Evolutionary conservation across 2,329 filamentous ascomycete species (phyloP), one percentile per base, ranked within the genome.

Genomic region (Metarhizium anisopliae): DNA sequence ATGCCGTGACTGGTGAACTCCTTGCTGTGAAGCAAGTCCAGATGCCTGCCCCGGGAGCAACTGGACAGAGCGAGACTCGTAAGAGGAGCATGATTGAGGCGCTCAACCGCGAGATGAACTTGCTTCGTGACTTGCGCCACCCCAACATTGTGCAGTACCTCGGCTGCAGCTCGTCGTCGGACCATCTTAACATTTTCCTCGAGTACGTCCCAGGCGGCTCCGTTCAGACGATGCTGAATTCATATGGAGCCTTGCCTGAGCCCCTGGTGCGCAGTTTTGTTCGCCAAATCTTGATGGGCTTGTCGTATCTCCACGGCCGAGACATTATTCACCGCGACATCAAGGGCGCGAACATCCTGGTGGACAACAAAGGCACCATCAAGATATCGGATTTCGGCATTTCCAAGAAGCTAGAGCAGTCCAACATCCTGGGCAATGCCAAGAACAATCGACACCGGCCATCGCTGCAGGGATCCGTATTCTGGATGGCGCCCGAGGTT

Each of bases 361-460:
- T 99, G 56, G 94, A 99, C 76, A 97, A 97, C 78, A 96, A 97
- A 74, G 94, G 94, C 57, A 93, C 90, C 7, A 95, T 99, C 74
- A 99, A 99, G 75, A 99, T 99, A 62, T 97, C 93, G 8, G 94
- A 99, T 77, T 99, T 99, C 64, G 94, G 94, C 68, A 97, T 99
- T 68, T 95, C 89, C 59, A 99, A 99, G 79, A 95, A 95, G 70
- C 88, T 97, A 45, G 93, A 97, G 72, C 91, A 91, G 14, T 87
- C 90, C 56, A 94, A 92, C 58, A 83, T 96, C 49, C 83, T 95
- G 50, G 84, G 71, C 66, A 86, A 78, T 63, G 86, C 77, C 66
- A 82, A 79, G 66, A 85, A 84, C 71, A 84, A 81, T 71, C 85
- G 84, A 69, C 79, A 87, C 65, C 77, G 84, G 5, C 84, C 85